Conservation (phyloP, 225 moss, liverwort and hornwort species). For the Thuidium tamariscinum region DNA sequence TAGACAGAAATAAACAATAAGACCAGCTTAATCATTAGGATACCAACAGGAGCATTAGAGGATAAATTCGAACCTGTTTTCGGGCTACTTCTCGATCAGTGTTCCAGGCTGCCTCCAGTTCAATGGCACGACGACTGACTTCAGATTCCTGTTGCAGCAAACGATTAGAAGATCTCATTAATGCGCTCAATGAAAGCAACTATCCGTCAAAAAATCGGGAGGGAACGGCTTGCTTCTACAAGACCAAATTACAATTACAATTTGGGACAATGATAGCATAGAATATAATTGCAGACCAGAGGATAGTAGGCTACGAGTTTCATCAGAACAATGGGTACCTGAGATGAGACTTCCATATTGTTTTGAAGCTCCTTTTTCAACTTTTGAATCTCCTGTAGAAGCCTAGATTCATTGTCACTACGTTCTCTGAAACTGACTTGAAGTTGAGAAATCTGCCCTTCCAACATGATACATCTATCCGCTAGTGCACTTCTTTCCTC, state of each 20-base stretch:
- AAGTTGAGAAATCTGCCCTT: conserved; percentile 23
- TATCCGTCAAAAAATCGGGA: neutral
- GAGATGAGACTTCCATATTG: neutral
- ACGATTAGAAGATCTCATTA: neutral
- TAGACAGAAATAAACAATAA: neutral
- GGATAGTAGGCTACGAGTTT: neutral
- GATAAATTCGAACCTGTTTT: conserved; percentile 14
- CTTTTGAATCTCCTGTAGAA: conserved; percentile 18
- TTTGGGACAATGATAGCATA: neutral
- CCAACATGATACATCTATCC: conserved; percentile 9
- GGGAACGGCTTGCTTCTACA: neutral
- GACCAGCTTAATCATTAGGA: neutral
- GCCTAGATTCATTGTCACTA: conserved; percentile 9
- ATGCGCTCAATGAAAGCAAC: neutral
- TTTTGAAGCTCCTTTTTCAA: conserved; percentile 11
- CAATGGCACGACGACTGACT: conserved; percentile 3
- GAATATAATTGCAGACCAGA: neutral
- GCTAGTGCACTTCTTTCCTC: conserved; percentile 11
- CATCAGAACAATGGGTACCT: neutral
- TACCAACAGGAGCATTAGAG: neutral
- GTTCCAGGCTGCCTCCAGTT: conserved; percentile 16
- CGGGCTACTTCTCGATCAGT: conserved; percentile 23
- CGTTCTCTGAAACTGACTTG: conserved; percentile 4
- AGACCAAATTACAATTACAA: neutral
- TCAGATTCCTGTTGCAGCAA: conserved; percentile 1